Percentiles rank a stretch among this genome's conserved stretches.
phyloP scores from a whole-genome alignment of 257 asterid species.

The Solanum commersonii region DNA sequence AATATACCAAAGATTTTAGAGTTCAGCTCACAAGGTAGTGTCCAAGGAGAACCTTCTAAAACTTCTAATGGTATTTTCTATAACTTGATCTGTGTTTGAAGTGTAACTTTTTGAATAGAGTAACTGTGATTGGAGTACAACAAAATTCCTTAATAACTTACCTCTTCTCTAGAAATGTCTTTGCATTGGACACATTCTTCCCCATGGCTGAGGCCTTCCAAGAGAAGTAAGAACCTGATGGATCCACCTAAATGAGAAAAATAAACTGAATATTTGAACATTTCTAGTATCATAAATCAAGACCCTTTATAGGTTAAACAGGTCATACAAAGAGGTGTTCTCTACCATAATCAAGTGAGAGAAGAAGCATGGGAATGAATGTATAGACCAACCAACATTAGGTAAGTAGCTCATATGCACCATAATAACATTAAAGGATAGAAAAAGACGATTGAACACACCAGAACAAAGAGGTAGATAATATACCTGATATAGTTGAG shows the following conservation, averaged over 20 bases:
- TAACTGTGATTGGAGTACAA: neutral
- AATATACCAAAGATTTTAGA: neutral
- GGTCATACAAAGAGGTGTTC: neutral
- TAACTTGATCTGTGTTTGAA: neutral
- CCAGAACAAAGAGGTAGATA: neutral
- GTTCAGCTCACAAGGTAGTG: neutral
- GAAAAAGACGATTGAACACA: neutral
- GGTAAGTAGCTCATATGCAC: neutral
- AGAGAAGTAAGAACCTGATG: slow-evolving; percentile 96
- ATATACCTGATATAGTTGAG: slow-evolving; percentile 85
- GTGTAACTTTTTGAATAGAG: neutral
- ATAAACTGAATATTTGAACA: neutral
- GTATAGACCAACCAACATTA: neutral
- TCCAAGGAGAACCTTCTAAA: neutral
- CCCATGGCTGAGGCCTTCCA: slow-evolving; percentile 99
- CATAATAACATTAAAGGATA: neutral
- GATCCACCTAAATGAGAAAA: slow-evolving; percentile 60
- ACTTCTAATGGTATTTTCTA: neutral
- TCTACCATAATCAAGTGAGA: neutral
- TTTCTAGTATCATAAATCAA: neutral
- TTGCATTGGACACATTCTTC: slow-evolving; percentile 95
- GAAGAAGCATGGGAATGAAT: neutral
- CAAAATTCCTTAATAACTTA: slow-evolving; percentile 4
- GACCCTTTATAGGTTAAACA: neutral
- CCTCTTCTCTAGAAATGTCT: slow-evolving; percentile 98